phyloP scores from a whole-genome alignment of 768 basidiomycete species.

The Galerina marginata region DNA sequence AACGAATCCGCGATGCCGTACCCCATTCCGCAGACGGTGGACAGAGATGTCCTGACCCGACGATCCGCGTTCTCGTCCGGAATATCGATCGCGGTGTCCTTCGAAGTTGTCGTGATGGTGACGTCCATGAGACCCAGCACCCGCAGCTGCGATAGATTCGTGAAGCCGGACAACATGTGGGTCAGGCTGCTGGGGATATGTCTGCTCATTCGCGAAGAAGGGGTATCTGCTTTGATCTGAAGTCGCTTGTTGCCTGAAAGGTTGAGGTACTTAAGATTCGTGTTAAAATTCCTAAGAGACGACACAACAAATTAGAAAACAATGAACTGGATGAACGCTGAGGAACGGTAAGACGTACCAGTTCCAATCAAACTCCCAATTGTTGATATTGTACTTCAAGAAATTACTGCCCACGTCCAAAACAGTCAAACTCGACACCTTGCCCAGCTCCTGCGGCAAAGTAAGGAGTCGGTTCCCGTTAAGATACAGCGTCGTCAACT shows the following conservation, averaged over 20 bases:
- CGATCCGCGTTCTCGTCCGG: constrained; percentile 88
- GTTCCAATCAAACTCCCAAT: constrained; percentile 99
- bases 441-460: constrained; percentile 87
- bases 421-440: constrained; percentile 75
- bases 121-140: constrained; percentile 99
- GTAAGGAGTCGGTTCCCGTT: constrained; percentile 96
- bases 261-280: constrained; percentile 91
- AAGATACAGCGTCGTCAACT: constrained; percentile 77
- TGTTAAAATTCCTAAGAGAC: constrained; percentile 88
- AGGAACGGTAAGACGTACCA: constrained; percentile 61
- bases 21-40: constrained; percentile 88
- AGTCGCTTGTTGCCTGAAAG: constrained; percentile 96
- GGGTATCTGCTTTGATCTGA: constrained; percentile 83
- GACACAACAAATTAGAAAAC: background rate
- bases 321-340: background rate
- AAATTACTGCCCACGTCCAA: constrained; percentile 94
- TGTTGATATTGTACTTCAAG: constrained; percentile 96
- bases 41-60: constrained; percentile 89
- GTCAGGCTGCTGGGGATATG: constrained; percentile 1
- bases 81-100: constrained; percentile 58
- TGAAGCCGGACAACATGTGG: constrained; percentile 78
- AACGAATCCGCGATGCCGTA: constrained; percentile 97
- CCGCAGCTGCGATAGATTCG: constrained; percentile 80
- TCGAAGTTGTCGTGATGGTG: constrained; percentile 70
- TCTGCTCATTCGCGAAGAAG: constrained; percentile 6